Evolutionary conservation across 2,329 filamentous ascomycete genomes (phyloP).

Genomic region (Scedosporium aurantiacum): DNA sequence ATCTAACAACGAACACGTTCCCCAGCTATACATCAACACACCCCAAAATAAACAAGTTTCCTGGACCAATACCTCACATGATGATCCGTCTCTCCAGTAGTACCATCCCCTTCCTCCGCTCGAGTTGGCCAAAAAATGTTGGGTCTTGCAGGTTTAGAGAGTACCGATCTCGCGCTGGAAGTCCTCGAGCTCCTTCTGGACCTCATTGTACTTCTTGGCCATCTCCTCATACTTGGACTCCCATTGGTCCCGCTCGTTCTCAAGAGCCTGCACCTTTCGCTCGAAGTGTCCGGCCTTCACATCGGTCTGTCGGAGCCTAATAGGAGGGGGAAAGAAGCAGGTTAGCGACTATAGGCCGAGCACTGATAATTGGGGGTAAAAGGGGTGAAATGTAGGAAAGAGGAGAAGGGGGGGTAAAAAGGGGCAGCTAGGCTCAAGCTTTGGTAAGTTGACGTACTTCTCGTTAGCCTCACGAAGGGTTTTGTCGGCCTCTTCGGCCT

Average conservation of each 20-base stretch:
- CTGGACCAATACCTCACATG: background rate
- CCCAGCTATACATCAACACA: background rate
- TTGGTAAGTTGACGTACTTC: constrained; percentile 58
- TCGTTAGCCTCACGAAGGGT: constrained; percentile 94
- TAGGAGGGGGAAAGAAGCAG: background rate
- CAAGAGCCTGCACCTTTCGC: constrained; percentile 96
- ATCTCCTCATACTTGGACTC: constrained; percentile 98
- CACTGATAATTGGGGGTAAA: background rate
- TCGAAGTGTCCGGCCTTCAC: constrained; percentile 99
- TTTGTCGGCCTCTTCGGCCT: constrained; percentile 94
- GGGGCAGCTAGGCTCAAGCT: background rate
- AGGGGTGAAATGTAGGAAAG: background rate
- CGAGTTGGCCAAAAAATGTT: constrained; percentile 7
- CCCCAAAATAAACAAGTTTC: background rate
- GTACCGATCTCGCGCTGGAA: constrained; percentile 87
- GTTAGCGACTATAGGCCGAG: background rate
- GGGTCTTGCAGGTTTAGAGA: constrained; percentile 51
- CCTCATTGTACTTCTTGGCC: constrained; percentile 71
- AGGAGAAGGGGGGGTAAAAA: background rate
- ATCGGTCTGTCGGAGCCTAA: constrained; percentile 93
- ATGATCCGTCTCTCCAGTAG: background rate
- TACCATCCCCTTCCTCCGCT: background rate
- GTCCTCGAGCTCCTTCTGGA: constrained; percentile 85
- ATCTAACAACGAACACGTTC: background rate
- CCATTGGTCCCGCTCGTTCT: constrained; percentile 86